Evolutionary conservation across 1,139 yeast genomes (phyloP).

Genomic region (Candida anutae): DNA sequence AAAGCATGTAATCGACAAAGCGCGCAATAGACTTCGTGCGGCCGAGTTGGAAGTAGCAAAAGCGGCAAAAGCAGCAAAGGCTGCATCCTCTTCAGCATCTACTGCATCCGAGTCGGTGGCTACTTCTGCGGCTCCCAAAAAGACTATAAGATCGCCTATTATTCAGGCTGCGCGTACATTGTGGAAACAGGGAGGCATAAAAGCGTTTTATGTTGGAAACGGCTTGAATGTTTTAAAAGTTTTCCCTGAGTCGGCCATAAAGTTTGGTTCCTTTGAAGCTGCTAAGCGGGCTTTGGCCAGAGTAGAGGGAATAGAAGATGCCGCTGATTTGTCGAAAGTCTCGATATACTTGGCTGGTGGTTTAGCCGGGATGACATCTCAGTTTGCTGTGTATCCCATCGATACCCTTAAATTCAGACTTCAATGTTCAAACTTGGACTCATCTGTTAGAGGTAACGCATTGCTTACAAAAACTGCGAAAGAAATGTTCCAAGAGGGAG

Average conservation of each 20-base stretch:
- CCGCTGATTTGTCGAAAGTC: conserved; percentile 60
- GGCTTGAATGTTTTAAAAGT: conserved; percentile 91
- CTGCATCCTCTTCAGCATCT: conserved; percentile 4
- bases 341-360: conserved; percentile 94
- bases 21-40: conserved; percentile 21
- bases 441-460: conserved; percentile 50
- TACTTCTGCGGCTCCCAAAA: conserved; percentile 15
- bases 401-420: conserved; percentile 85
- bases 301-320: conserved; percentile 71
- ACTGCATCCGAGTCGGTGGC: conserved; percentile 10
- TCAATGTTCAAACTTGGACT: conserved; percentile 68
- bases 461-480: conserved; percentile 61
- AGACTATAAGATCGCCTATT: conserved; percentile 56
- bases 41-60: conserved; percentile 13
- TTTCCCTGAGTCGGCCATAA: conserved; percentile 96
- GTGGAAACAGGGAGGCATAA: conserved; percentile 83
- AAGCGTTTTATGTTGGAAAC: conserved; percentile 88
- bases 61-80: conserved; percentile 5
- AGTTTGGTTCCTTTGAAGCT: conserved; percentile 91
- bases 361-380: conserved; percentile 89
- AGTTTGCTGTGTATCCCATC: conserved; percentile 89
- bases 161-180: conserved; percentile 74
- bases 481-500: conserved; percentile 76
- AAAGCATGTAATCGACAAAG: conserved; percentile 30
- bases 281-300: conserved; percentile 70